Percentiles rank a stretch among this genome's conserved stretches.
These are phyloP conservation scores for Cucumis sativus DNA, from an alignment of 306 rosid genomes.

Conservation along the genomic window DNA sequence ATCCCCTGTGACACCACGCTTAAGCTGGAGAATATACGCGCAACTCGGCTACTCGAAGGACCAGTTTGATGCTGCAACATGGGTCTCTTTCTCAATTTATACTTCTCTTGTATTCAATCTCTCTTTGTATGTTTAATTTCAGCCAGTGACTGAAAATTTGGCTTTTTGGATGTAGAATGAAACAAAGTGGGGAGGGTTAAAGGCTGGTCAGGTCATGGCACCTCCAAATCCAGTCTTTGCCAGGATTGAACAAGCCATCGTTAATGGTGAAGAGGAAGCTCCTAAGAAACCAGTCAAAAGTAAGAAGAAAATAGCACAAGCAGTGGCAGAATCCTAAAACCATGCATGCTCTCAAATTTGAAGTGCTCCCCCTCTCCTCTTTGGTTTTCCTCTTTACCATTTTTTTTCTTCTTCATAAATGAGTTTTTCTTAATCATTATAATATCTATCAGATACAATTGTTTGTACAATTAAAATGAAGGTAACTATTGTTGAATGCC, in stretches of 20 bases:
- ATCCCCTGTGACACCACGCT: slow-evolving; percentile 64
- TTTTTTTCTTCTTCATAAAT: background rate
- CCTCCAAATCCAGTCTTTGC: slow-evolving; percentile 72
- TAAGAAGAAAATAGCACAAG: slow-evolving; percentile 40
- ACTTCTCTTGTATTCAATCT: background rate
- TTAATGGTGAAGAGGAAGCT: slow-evolving; percentile 21
- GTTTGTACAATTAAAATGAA: background rate
- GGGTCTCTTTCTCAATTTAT: slow-evolving; percentile 44
- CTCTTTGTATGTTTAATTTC: slow-evolving; percentile 1
- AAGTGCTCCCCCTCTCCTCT: background rate
- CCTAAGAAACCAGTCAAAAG: slow-evolving; percentile 27
- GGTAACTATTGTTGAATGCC: background rate
- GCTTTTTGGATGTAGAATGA: slow-evolving; percentile 39
- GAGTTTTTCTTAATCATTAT: background rate
- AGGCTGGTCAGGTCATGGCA: slow-evolving; percentile 76
- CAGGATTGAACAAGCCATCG: slow-evolving; percentile 59
- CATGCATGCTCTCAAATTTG: background rate
- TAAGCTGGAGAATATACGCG: slow-evolving; percentile 75
- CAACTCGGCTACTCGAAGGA: slow-evolving; percentile 77
- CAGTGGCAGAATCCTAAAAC: slow-evolving; percentile 43
- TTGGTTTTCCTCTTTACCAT: background rate
- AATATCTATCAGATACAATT: background rate
- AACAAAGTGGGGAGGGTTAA: slow-evolving; percentile 84
- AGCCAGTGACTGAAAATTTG: slow-evolving; percentile 15
- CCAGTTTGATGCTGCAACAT: slow-evolving; percentile 60